Conservation (phyloP, 202 grass and related monocot genomes). For the Schoenoplectus tabernaemontani region DNA sequence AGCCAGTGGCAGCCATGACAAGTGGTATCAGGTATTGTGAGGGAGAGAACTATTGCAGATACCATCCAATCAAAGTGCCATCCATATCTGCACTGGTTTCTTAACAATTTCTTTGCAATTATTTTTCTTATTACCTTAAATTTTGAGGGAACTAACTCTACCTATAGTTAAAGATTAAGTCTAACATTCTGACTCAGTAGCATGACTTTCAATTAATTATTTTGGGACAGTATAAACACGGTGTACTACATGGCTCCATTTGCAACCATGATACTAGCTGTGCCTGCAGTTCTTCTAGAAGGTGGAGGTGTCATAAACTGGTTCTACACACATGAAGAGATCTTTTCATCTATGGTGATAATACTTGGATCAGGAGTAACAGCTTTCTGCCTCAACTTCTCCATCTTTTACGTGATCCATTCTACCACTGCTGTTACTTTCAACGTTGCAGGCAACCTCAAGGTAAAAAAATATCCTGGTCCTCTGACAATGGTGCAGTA, state of each 20-base stretch:
- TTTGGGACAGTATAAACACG: constrained; percentile 75
- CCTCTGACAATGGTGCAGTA: neutral
- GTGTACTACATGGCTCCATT: constrained; percentile 99
- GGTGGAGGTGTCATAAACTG: constrained; percentile 68
- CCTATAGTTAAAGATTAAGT: neutral
- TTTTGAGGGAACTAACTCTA: neutral
- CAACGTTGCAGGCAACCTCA: constrained; percentile 94
- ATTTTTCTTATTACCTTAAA: neutral
- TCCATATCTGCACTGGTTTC: neutral
- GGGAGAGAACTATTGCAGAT: neutral
- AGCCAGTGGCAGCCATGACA: neutral
- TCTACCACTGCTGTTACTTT: constrained; percentile 96
- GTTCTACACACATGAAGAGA: constrained; percentile 71
- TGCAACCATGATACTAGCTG: constrained; percentile 86
- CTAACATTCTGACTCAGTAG: neutral
- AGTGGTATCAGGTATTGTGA: neutral
- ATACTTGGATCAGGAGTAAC: constrained; percentile 74
- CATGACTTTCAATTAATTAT: constrained; percentile 1
- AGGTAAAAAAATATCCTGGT: constrained; percentile 38
- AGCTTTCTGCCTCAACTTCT: constrained; percentile 98
- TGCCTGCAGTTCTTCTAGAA: constrained; percentile 77
- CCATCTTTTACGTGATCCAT: constrained; percentile 97
- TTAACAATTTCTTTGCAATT: neutral
- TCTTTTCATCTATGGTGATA: constrained; percentile 48
- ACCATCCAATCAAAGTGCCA: neutral